These are phyloP conservation scores for Phaseolus lunatus DNA, from an alignment of 306 rosid species.

Conservation along the genomic window DNA sequence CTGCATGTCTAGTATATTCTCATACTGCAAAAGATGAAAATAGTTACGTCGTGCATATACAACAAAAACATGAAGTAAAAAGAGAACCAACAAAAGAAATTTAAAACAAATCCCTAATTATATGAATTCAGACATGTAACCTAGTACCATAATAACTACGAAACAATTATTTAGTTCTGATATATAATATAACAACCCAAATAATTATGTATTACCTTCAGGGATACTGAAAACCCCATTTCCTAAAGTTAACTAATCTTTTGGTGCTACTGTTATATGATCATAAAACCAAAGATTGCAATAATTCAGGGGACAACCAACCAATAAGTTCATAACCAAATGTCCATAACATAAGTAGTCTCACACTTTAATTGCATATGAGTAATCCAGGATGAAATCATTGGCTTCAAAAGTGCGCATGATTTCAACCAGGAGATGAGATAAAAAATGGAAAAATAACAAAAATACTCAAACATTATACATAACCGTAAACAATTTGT, in stretches of 20 bases:
- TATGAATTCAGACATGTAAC: not conserved
- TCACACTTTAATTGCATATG: constrained; percentile 28
- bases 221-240: not conserved
- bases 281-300: constrained; percentile 16
- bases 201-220: constrained; percentile 37
- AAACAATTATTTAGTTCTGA: not conserved
- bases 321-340: constrained; percentile 6
- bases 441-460: constrained; percentile 5
- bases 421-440: constrained; percentile 8
- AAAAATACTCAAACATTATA: constrained; percentile 37
- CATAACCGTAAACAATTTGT: constrained; percentile 31
- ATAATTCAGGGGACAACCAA: constrained; percentile 29
- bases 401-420: constrained; percentile 7
- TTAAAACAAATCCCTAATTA: not conserved
- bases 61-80: not conserved
- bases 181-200: constrained; percentile 27
- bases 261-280: not conserved
- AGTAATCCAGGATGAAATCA: constrained; percentile 30
- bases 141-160: not conserved
- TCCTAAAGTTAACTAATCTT: constrained; percentile 21
- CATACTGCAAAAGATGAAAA: constrained; percentile 53
- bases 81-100: not conserved
- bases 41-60: not conserved
- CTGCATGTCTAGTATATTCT: constrained; percentile 41
- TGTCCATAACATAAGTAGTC: constrained; percentile 28